phyloP scores from a whole-genome alignment of 2,329 filamentous ascomycete species.

The Akanthomyces dipterigenus region DNA sequence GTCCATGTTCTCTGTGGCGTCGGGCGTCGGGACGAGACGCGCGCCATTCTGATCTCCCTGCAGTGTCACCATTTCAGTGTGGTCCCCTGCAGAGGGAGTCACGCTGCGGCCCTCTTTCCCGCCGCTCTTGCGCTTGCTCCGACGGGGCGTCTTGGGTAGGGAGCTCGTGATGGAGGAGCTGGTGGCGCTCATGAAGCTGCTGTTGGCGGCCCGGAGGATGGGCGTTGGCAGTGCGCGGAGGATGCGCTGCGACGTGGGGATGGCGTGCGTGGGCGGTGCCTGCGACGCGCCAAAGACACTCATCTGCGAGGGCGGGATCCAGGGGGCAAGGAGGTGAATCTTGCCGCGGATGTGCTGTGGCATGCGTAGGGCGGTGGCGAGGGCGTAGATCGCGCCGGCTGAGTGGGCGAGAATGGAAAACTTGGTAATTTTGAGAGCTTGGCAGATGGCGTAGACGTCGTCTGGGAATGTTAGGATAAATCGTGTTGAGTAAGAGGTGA shows the following conservation, averaged over 20 bases:
- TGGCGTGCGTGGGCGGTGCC: slow-evolving; percentile 72
- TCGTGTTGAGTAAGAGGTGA: not conserved
- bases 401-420: slow-evolving; percentile 96
- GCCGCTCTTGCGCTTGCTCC: slow-evolving; percentile 52
- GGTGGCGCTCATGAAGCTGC: slow-evolving; percentile 88
- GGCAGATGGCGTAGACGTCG: slow-evolving; percentile 91
- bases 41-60: slow-evolving; percentile 20
- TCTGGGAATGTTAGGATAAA: slow-evolving; percentile 33
- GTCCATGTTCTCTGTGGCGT: slow-evolving; percentile 43
- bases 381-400: slow-evolving; percentile 93
- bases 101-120: slow-evolving; percentile 31
- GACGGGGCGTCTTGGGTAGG: slow-evolving; percentile 58
- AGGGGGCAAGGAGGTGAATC: slow-evolving; percentile 89
- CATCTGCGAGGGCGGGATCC: slow-evolving; percentile 95
- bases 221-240: slow-evolving; percentile 84
- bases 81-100: slow-evolving; percentile 45
- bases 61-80: slow-evolving; percentile 22
- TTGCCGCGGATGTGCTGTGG: slow-evolving; percentile 91
- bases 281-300: slow-evolving; percentile 69
- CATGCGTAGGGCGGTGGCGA: slow-evolving; percentile 91
- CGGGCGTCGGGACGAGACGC: slow-evolving; percentile 17
- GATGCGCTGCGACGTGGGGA: slow-evolving; percentile 87
- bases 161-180: slow-evolving; percentile 78
- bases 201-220: slow-evolving; percentile 89
- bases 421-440: slow-evolving; percentile 83